These are phyloP conservation scores for Yamadazyma membranifaciens DNA, from an alignment of 1,139 yeast species.

Conservation along the genomic window DNA sequence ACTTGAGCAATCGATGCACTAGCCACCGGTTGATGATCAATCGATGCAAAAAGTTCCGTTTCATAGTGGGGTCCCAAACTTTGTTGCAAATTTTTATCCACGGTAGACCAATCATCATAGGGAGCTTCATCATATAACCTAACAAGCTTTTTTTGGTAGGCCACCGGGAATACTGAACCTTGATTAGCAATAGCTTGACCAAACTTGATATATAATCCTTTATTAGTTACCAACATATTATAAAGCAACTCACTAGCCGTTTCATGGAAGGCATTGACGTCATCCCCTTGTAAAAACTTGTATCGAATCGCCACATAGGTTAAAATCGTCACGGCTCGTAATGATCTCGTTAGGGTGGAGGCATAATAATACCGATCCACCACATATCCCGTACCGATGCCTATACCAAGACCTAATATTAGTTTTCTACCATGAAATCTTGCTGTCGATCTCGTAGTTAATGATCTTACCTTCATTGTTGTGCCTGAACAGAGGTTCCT, in stretches of 20 bases:
- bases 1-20: conserved; percentile 78
- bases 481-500: no score
- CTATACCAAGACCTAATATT: neutral
- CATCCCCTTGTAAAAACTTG: conserved; percentile 42
- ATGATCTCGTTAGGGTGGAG: conserved; percentile 51
- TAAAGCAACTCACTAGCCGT: conserved; percentile 56
- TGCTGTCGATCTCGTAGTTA: neutral
- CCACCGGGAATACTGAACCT: conserved; percentile 63
- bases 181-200: conserved; percentile 79
- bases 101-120: conserved; percentile 56
- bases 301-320: conserved; percentile 60
- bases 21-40: conserved; percentile 59
- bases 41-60: conserved; percentile 38
- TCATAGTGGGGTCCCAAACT: conserved; percentile 50
- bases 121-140: conserved; percentile 72
- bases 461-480: no score
- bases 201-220: conserved; percentile 72
- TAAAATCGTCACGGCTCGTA: conserved; percentile 49
- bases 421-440: neutral
- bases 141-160: conserved; percentile 54
- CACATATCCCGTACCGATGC: conserved; percentile 18
- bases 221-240: conserved; percentile 52
- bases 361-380: conserved; percentile 45
- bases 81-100: conserved; percentile 43
- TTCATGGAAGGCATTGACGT: conserved; percentile 55